phyloP scores from a whole-genome alignment of 176 grass and related monocot genomes.

The Oryza rufipogon region DNA sequence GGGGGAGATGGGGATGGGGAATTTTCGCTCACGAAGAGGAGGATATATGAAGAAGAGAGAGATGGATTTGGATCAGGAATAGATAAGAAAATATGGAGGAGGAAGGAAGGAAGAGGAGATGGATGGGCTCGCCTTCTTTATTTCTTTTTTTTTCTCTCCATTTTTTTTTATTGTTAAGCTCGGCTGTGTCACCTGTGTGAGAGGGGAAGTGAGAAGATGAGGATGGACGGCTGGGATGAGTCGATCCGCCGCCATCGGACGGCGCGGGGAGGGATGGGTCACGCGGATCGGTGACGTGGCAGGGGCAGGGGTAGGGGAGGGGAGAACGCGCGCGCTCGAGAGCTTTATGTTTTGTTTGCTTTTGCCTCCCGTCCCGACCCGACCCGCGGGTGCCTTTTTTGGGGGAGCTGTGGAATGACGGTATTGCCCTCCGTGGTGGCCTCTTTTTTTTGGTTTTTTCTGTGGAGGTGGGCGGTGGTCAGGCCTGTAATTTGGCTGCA shows the following conservation, averaged over 20 bases:
- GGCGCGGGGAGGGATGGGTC: not conserved
- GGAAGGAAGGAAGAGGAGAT: not conserved
- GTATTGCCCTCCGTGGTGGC: not conserved
- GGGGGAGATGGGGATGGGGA: not conserved
- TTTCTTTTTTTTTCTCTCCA: constrained; percentile 18
- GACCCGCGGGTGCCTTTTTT: constrained; percentile 32
- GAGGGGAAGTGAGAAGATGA: not conserved
- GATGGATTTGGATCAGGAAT: constrained; percentile 54
- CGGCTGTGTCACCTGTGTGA: not conserved
- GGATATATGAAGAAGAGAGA: constrained; percentile 27
- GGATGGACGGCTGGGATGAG: constrained; percentile 33
- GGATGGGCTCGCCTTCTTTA: not conserved
- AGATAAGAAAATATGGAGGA: constrained; percentile 49
- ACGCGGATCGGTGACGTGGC: constrained; percentile 87
- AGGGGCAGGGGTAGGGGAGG: not conserved
- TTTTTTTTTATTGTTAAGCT: not conserved
- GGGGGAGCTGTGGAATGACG: not conserved
- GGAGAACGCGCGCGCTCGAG: not conserved
- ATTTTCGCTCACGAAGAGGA: constrained; percentile 5
- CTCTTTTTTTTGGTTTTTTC: not conserved
- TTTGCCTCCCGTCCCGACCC: constrained; percentile 27
- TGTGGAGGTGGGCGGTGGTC: not conserved
- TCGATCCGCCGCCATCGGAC: constrained; percentile 25
- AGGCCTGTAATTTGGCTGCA: no score
- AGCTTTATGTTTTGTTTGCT: constrained; percentile 37